A percentile compares a stretch with the other conserved stretches of the same genome.
phyloP scores from a whole-genome alignment of 2,329 filamentous ascomycete genomes.

The Arthrobotrys sphaeroides region DNA sequence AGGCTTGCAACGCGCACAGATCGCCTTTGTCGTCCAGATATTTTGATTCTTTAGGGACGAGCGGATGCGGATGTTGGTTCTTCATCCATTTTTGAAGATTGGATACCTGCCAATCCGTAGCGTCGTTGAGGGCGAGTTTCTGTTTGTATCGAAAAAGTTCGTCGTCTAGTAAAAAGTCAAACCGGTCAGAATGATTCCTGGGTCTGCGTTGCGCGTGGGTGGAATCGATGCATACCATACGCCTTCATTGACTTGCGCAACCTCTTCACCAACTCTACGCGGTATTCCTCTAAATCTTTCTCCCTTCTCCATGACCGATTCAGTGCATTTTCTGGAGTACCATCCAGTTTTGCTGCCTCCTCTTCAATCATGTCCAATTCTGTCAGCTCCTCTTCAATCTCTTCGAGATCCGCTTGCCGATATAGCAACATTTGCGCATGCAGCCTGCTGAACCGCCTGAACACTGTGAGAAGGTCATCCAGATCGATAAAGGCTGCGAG shows the following conservation, averaged over 20 bases:
- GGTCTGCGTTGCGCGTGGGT: neutral
- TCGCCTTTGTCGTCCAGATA: slow-evolving; percentile 32
- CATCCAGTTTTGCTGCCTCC: slow-evolving; percentile 12
- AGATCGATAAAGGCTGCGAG: slow-evolving; percentile 50
- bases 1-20: slow-evolving; percentile 20
- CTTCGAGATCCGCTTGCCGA: slow-evolving; percentile 50
- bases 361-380: slow-evolving; percentile 30
- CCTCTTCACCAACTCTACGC: slow-evolving; percentile 30
- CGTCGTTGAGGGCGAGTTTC: slow-evolving; percentile 22
- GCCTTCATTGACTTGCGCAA: slow-evolving; percentile 42
- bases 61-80: slow-evolving; percentile 33
- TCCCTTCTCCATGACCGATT: slow-evolving; percentile 43
- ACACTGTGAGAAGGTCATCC: slow-evolving; percentile 38
- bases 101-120: slow-evolving; percentile 28
- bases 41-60: slow-evolving; percentile 30
- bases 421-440: slow-evolving; percentile 39
- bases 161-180: slow-evolving; percentile 7
- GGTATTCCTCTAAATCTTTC: slow-evolving; percentile 45
- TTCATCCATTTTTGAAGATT: slow-evolving; percentile 44
- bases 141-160: slow-evolving; percentile 48
- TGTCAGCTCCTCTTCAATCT: slow-evolving; percentile 34
- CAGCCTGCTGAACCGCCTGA: slow-evolving; percentile 40
- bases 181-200: neutral
- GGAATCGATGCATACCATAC: slow-evolving; percentile 15
- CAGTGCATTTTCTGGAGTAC: slow-evolving; percentile 1